phyloP scores from a whole-genome alignment of 805 yeast genomes.

The Saccharomycopsis capsularis region DNA sequence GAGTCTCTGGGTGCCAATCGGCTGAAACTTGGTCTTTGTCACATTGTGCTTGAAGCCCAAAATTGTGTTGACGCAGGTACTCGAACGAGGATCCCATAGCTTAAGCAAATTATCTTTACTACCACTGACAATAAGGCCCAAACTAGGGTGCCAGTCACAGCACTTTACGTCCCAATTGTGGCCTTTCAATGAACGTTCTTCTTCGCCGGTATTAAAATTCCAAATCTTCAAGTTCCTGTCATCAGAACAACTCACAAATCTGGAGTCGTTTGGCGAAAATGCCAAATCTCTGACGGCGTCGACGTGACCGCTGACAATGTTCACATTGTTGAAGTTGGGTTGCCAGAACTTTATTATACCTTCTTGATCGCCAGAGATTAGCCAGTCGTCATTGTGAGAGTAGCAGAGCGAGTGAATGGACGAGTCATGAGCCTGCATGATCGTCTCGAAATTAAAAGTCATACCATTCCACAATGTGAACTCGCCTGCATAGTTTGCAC shows the following conservation, averaged over 20 bases:
- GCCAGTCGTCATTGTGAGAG: conserved; percentile 90
- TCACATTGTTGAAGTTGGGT: conserved; percentile 94
- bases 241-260: conserved; percentile 91
- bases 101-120: conserved; percentile 92
- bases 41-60: conserved; percentile 94
- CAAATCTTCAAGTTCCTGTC: conserved; percentile 87
- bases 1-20: conserved; percentile 61
- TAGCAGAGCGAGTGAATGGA: conserved; percentile 76
- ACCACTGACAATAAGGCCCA: conserved; percentile 85
- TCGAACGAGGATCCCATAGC: conserved; percentile 92
- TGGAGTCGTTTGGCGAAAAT: conserved; percentile 84
- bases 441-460: conserved; percentile 91
- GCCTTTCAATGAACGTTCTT: conserved; percentile 74
- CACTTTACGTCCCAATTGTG: conserved; percentile 99
- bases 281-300: conserved; percentile 82
- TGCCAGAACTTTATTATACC: conserved; percentile 95
- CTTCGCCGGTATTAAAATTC: conserved; percentile 85
- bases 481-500: conserved; percentile 90
- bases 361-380: conserved; percentile 87
- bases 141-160: conserved; percentile 91
- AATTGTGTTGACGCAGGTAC: conserved; percentile 66
- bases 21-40: conserved; percentile 80
- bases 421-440: conserved; percentile 97
- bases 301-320: conserved; percentile 66
- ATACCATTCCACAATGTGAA: conserved; percentile 96